Evolutionary conservation across 495 filamentous ascomycete species (phyloP), one percentile per base, ranked within the genome.

Genomic region (Podospora appendiculata): DNA sequence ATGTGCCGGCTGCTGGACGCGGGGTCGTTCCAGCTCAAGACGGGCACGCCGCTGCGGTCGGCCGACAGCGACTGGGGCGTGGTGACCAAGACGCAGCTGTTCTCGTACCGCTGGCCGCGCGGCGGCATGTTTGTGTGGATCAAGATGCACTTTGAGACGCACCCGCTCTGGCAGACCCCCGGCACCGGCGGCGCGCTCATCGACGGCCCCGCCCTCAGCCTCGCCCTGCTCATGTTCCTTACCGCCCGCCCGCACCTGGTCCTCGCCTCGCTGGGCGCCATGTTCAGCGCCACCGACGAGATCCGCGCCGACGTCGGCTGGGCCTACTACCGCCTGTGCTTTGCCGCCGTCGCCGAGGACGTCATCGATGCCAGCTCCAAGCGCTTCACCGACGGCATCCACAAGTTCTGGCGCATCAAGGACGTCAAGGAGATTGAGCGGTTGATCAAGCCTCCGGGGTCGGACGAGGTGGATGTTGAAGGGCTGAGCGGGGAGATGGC

Each of bases 91-190:
- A 79, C 77, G 0, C 70, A 74, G 35, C 81, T 95, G 58, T 89
- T 80, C 65, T 73, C 81, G 44, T 96, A 93, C 61, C 61, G 73
- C 44, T 86, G 83, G 76, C 92, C 91, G 1, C 78, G 83, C n/a
- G 92, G 83, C 13, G 92, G 92, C 56, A 96, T 96, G 91, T 96
- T 95, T 64, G 66, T 93, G 18, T 97, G 91, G 91, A 56, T 95
- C 0, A 72, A 79, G 16, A 58, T 93, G 18, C 65, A 79, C 42
- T 80, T 92, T 52, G 75, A 84, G 11, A 70, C 68, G 0, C 91
- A 97, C 58, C 89, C 90, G 8, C 72, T 95, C 17, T 79, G 67
- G 38, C 69, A 72, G 7, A 67, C 69, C 32, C 69, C 72, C 55
- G 64, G 66, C 33, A 53, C 32, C 44, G 0, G 8, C 25, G 8